These are phyloP conservation scores for Naganishia albida DNA, from an alignment of 1,284 basidiomycete species.

Conservation along the genomic window DNA sequence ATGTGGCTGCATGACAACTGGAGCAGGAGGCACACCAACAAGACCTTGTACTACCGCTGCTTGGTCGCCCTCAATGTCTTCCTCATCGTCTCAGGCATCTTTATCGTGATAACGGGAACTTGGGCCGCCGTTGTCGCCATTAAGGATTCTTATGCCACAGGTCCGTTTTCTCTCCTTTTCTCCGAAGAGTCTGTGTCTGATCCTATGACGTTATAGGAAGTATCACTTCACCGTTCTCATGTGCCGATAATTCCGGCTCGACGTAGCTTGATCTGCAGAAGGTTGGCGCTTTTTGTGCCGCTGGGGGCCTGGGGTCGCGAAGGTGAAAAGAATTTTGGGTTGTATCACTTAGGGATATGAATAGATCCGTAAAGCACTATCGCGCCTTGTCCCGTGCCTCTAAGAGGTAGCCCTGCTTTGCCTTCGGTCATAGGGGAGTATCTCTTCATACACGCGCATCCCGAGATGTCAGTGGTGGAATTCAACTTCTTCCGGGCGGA, in stretches of 20 bases:
- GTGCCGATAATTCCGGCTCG: constrained; percentile 45
- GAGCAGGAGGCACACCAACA: constrained; percentile 32
- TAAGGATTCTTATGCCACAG: constrained; percentile 43
- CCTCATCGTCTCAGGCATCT: constrained; percentile 45
- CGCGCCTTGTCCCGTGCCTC: too few species aligned
- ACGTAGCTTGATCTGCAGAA: constrained; percentile 4
- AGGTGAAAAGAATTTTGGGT: too few species aligned
- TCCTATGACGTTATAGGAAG: neutral
- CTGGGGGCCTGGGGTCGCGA: too few species aligned
- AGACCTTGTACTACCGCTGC: constrained; percentile 29
- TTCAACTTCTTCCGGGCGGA: too few species aligned
- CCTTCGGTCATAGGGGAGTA: too few species aligned
- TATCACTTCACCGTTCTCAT: constrained; percentile 50
- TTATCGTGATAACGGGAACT: constrained; percentile 50
- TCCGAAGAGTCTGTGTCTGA: too few species aligned
- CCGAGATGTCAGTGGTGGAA: too few species aligned
- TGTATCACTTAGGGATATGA: too few species aligned
- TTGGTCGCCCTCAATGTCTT: constrained; percentile 39
- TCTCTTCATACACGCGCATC: too few species aligned
- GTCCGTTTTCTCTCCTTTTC: constrained; percentile 16
- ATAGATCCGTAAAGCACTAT: too few species aligned
- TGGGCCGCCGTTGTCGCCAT: constrained; percentile 50
- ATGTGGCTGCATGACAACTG: constrained; percentile 43
- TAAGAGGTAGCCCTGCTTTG: too few species aligned
- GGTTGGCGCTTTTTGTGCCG: too few species aligned